Evolutionary conservation across 2,329 filamentous ascomycete species (phyloP).

Genomic region (Beauveria scarabaeidicola): DNA sequence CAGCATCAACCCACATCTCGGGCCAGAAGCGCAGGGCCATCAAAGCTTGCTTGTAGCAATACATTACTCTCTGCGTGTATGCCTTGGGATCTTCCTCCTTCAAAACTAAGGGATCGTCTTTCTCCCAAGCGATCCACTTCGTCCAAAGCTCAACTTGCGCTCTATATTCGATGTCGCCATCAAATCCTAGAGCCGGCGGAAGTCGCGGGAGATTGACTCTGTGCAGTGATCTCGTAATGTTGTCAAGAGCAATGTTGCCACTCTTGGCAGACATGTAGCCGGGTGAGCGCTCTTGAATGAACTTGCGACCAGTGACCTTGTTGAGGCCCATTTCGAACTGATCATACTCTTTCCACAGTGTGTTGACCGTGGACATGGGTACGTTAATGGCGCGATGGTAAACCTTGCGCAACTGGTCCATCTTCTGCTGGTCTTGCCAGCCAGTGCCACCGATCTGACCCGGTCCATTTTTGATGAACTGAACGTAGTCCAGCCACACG

Average conservation of each 20-base stretch:
- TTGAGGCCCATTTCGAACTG: slow-evolving; percentile 91
- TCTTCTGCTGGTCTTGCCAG: slow-evolving; percentile 98
- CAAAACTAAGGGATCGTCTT: slow-evolving; percentile 80
- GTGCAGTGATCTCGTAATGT: slow-evolving; percentile 68
- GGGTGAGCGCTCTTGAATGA: slow-evolving; percentile 85
- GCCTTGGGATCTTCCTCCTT: slow-evolving; percentile 69
- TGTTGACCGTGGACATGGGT: slow-evolving; percentile 74
- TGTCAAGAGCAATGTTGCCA: slow-evolving; percentile 83
- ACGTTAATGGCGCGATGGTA: slow-evolving; percentile 86
- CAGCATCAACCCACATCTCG: slow-evolving; percentile 90
- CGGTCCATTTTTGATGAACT: slow-evolving; percentile 83
- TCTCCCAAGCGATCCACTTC: slow-evolving; percentile 92
- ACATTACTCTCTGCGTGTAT: slow-evolving; percentile 72
- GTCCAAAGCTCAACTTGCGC: slow-evolving; percentile 86
- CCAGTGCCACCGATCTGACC: slow-evolving; percentile 74
- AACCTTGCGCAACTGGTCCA: slow-evolving; percentile 84
- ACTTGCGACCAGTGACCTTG: slow-evolving; percentile 88
- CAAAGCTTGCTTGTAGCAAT: slow-evolving; percentile 86
- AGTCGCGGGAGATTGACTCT: slow-evolving; percentile 72
- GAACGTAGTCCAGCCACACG: slow-evolving; percentile 91
- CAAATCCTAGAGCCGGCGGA: slow-evolving; percentile 76
- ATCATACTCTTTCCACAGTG: slow-evolving; percentile 95
- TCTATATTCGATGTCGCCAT: slow-evolving; percentile 75
- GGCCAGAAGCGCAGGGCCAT: slow-evolving; percentile 94
- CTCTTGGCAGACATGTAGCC: slow-evolving; percentile 94